Evolutionary conservation across 495 filamentous ascomycete genomes (phyloP).

Genomic region (Chaetomidium leptoderma): DNA sequence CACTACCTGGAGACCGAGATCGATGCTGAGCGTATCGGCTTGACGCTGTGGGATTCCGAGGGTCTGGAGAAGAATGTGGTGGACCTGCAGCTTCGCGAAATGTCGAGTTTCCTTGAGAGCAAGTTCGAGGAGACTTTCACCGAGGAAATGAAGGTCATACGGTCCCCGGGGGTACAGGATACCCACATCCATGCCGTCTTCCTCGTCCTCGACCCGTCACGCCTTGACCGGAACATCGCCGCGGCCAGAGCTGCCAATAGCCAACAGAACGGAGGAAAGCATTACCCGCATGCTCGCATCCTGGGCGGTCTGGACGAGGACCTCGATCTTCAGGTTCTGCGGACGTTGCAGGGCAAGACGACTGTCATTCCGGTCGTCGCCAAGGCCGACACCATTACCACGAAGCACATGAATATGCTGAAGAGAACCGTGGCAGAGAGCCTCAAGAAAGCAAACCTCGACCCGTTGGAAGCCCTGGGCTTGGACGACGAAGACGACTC

Average conservation of each 20-base stretch:
- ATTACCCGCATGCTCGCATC: constrained; percentile 42
- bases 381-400: constrained; percentile 94
- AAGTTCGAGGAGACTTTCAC: constrained; percentile 98
- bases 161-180: constrained; percentile 87
- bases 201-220: constrained; percentile 81
- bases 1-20: constrained; percentile 94
- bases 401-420: constrained; percentile 85
- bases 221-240: constrained; percentile 77
- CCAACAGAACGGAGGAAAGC: constrained; percentile 48
- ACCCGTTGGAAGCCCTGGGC: constrained; percentile 81
- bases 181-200: constrained; percentile 98
- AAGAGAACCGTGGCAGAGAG: constrained; percentile 88
- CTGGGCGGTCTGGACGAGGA: constrained; percentile 79
- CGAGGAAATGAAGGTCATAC: constrained; percentile 95
- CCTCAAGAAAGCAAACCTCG: constrained; percentile 77
- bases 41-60: constrained; percentile 94
- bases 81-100: constrained; percentile 87
- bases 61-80: constrained; percentile 91
- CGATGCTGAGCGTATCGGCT: constrained; percentile 82
- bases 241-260: constrained; percentile 59
- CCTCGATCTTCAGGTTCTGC: constrained; percentile 84
- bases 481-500: constrained; percentile 64
- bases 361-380: constrained; percentile 94
- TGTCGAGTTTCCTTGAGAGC: constrained; percentile 87
- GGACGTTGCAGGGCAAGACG: constrained; percentile 86